Conservation (phyloP, 2,329 filamentous ascomycete species). For the Cordyceps farinosa region DNA sequence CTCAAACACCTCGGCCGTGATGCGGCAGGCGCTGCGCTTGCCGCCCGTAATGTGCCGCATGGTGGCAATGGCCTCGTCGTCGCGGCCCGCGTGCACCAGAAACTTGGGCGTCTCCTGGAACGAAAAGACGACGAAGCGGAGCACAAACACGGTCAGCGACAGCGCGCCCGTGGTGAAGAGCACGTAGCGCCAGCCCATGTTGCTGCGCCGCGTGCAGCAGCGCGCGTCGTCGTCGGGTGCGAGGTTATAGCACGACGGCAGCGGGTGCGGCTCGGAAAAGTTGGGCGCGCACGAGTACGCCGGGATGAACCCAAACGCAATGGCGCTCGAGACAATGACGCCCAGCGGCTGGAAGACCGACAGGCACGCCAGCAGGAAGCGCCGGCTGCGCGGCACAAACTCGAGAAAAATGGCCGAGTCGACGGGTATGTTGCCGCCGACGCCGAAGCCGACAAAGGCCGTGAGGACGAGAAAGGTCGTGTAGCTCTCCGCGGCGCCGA, state of each 20-base stretch:
- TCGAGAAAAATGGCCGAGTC: constrained; percentile 54
- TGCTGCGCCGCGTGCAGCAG: constrained; percentile 38
- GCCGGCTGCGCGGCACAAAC: constrained; percentile 48
- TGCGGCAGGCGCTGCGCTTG: constrained; percentile 33
- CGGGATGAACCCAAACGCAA: constrained; percentile 53
- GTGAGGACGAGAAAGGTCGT: constrained; percentile 49
- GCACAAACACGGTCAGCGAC: constrained; percentile 40
- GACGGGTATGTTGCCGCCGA: constrained; percentile 53
- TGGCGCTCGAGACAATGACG: constrained; percentile 47
- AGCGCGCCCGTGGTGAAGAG: constrained; percentile 43
- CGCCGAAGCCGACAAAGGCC: constrained; percentile 51
- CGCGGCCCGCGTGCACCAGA: constrained; percentile 40
- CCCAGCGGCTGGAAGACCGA: constrained; percentile 55
- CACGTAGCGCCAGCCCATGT: constrained; percentile 51
- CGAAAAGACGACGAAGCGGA: constrained; percentile 45
- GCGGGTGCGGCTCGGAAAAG: constrained; percentile 39
- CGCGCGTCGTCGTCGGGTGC: constrained; percentile 21
- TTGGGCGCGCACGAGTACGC: constrained; percentile 48
- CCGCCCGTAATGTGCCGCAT: constrained; percentile 44
- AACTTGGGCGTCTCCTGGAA: constrained; percentile 47
- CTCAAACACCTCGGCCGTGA: constrained; percentile 38
- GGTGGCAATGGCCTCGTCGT: constrained; percentile 44
- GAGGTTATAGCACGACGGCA: constrained; percentile 42
- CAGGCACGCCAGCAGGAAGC: constrained; percentile 49
- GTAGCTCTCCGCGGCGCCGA: constrained; percentile 49